A percentile compares a stretch with the other conserved stretches of the same genome.
Evolutionary conservation across 2,329 filamentous ascomycete species (phyloP).

Genomic region (Claviceps lovelessii): DNA sequence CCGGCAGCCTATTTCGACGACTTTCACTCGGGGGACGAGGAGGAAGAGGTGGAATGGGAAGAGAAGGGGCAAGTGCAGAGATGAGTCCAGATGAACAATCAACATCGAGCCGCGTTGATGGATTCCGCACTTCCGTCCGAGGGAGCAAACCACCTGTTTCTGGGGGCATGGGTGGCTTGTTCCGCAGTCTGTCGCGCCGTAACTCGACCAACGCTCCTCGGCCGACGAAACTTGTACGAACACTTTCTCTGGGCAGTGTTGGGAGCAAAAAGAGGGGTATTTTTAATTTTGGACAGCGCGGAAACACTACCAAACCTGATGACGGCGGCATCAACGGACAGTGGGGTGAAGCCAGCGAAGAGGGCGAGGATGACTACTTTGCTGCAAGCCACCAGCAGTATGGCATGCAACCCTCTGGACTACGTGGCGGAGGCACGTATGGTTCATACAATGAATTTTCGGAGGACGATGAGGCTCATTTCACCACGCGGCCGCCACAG

Average conservation of each 20-base stretch:
- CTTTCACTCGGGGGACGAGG: slow-evolving; percentile 18
- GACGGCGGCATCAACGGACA: slow-evolving; percentile 42
- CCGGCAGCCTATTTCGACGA: slow-evolving; percentile 28
- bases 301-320: slow-evolving; percentile 25
- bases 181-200: slow-evolving; percentile 29
- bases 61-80: slow-evolving; percentile 3
- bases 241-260: slow-evolving; percentile 45
- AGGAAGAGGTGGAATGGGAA: background rate
- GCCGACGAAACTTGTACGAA: slow-evolving; percentile 34
- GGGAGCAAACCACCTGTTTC: slow-evolving; percentile 37
- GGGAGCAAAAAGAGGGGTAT: slow-evolving; percentile 30
- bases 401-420: slow-evolving; percentile 15
- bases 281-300: slow-evolving; percentile 28
- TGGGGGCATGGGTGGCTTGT: slow-evolving; percentile 25
- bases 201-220: slow-evolving; percentile 22
- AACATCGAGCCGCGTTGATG: slow-evolving; percentile 23
- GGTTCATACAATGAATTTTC: slow-evolving; percentile 30
- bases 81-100: slow-evolving; percentile 17
- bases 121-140: slow-evolving; percentile 21
- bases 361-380: slow-evolving; percentile 23
- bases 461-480: slow-evolving; percentile 43
- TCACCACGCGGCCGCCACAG: slow-evolving; percentile 28
- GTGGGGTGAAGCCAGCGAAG: slow-evolving; percentile 33
- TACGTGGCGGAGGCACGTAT: slow-evolving; percentile 27
- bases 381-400: slow-evolving; percentile 10